Percentiles rank a stretch among this genome's conserved stretches.
These are phyloP conservation scores for Sclerotinia spermophila DNA, from an alignment of 2,329 filamentous ascomycete genomes.

Conservation along the genomic window DNA sequence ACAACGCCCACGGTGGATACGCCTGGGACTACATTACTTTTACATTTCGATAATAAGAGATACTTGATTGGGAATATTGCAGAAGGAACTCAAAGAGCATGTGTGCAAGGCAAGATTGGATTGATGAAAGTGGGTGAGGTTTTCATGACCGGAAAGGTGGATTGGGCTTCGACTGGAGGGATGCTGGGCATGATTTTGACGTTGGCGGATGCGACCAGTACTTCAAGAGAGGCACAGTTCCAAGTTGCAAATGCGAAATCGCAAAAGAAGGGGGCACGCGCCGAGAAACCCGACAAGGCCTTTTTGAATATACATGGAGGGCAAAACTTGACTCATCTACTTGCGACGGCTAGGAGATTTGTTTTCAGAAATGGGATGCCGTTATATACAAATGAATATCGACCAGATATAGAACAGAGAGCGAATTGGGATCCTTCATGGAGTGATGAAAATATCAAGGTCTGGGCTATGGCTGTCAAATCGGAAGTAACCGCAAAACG, in stretches of 20 bases:
- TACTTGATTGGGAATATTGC: constrained; percentile 81
- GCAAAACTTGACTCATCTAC: constrained; percentile 71
- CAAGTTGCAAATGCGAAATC: constrained; percentile 27
- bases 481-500: constrained; percentile 34
- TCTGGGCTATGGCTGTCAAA: constrained; percentile 76
- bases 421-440: constrained; percentile 57
- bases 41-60: constrained; percentile 76
- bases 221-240: constrained; percentile 41
- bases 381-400: constrained; percentile 66
- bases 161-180: constrained; percentile 76
- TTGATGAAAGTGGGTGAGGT: constrained; percentile 68
- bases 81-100: constrained; percentile 83
- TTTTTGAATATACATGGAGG: constrained; percentile 70
- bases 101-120: constrained; percentile 52
- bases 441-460: constrained; percentile 70
- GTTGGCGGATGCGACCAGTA: constrained; percentile 63
- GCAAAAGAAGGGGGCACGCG: constrained; percentile 24
- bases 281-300: constrained; percentile 33
- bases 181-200: constrained; percentile 82
- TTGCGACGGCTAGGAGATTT: constrained; percentile 82
- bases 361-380: constrained; percentile 81
- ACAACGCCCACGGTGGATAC: constrained; percentile 86
- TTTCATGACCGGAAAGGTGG: constrained; percentile 75
- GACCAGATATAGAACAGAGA: constrained; percentile 29
- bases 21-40: constrained; percentile 68